Conservation (phyloP, 2,329 filamentous ascomycete species). For the Colletotrichum filicis region DNA sequence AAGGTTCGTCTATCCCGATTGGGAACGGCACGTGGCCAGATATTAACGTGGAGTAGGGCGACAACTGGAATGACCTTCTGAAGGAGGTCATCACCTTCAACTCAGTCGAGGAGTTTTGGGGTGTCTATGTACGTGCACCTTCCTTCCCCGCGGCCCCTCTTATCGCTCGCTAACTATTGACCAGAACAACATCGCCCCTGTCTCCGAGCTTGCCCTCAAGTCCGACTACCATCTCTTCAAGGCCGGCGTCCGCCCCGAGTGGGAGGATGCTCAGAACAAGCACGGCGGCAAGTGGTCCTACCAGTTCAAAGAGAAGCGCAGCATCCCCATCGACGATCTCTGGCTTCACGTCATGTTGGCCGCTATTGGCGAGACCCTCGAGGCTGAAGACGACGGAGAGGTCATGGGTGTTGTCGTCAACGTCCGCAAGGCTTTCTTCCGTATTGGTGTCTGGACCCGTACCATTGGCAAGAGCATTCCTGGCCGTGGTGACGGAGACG, state of each 20-base stretch:
- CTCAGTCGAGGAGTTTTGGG: conserved; percentile 99
- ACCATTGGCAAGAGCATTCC: conserved; percentile 89
- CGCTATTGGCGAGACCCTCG: conserved; percentile 96
- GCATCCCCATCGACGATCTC: conserved; percentile 89
- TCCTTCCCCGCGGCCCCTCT: conserved; percentile 16
- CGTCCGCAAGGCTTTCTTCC: conserved; percentile 97
- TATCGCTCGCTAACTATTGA: conserved; percentile 30
- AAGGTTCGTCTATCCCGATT: conserved; percentile 70
- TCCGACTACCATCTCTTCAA: conserved; percentile 99
- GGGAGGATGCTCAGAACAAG: conserved; percentile 99
- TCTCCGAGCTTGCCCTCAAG: conserved; percentile 95
- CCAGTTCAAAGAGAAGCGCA: conserved; percentile 95
- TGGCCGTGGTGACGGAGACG: conserved; percentile 77
- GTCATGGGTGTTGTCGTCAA: conserved; percentile 99
- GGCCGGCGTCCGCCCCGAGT: conserved; percentile 94
- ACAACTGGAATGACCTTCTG: conserved; percentile 98
- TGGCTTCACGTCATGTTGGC: conserved; percentile 98
- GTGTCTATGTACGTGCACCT: conserved; percentile 84
- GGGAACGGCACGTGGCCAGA: conserved; percentile 37
- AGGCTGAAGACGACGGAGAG: conserved; percentile 93
- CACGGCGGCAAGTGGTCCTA: conserved; percentile 99
- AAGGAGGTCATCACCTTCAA: conserved; percentile 99
- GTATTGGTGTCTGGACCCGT: conserved; percentile 96
- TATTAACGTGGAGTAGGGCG: conserved; percentile 69
- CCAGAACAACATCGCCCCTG: conserved; percentile 99